Evolutionary conservation across 768 basidiomycete genomes (phyloP), one percentile per base, ranked within the genome.

Genomic region (Mycena vitilis): DNA sequence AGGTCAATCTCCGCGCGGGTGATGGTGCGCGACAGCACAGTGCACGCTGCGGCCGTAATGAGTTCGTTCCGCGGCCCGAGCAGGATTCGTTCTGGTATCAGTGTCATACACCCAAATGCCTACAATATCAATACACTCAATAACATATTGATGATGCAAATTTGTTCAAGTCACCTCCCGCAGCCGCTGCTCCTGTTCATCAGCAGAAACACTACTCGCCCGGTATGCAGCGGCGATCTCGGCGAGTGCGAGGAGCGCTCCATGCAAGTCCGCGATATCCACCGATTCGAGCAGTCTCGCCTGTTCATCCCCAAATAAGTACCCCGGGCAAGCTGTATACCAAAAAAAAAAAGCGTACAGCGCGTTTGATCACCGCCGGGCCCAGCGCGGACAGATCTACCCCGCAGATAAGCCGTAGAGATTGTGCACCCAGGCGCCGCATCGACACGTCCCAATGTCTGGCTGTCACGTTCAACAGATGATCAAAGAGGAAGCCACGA

Each of bases 391-490:
- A 67, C 15, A 92, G 81, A 75, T 94, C 89, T 38, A 87, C 76
- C 56, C 87, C 80, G 73, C 91, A 92, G 59, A 98, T 86, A 16
- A 81, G 80, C 51, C 89, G 84, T 63, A 98, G 80, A 13, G 96
- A 92, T 73, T 90, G 85, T 10, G 95, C 89, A 25, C 90, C 94
- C 13, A 95, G 81, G 62, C 87, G 84, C 63, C 96, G 86, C 88
- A 99, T 92, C 30, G 85, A 78, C 5, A 86, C 77, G 75, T 98
- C 96, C 96, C 96, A 98, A 78, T 99, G 97, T 60, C 93, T 85
- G 61, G 97, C 74, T 0, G 92, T 91, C 51, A 92, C 89, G 68
- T 87, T 81, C 45, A 94, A 76, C 48, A 98, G 76, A 76, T 97
- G 94, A 60, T 91, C 84, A 54, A 95, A 78, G 61, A 98, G 81